These are phyloP conservation scores for Malus hybrid DNA, from an alignment of 331 rosid species.

Conservation along the genomic window DNA sequence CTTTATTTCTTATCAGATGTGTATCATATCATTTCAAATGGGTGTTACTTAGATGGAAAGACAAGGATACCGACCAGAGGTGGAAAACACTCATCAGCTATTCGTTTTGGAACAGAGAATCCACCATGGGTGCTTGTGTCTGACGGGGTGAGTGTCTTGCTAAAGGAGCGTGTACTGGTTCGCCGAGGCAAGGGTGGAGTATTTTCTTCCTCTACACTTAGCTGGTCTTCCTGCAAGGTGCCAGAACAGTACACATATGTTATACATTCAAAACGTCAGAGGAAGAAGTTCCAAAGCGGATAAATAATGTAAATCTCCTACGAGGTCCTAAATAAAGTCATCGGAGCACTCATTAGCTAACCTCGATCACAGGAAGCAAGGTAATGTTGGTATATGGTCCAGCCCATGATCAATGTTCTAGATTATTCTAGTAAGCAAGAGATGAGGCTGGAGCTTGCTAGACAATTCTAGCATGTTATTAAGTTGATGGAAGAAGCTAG, in stretches of 20 bases:
- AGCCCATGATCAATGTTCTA: no score
- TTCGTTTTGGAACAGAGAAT: conserved; percentile 47
- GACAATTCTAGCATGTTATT: no score
- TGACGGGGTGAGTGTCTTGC: conserved; percentile 56
- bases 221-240: conserved; percentile 30
- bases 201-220: conserved; percentile 7
- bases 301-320: conserved; percentile 1
- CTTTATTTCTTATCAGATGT: no score
- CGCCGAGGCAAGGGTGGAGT: conserved; percentile 7
- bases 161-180: conserved; percentile 11
- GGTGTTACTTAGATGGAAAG: background rate
- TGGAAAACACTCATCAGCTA: conserved; percentile 45
- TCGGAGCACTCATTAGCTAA: conserved; percentile 10
- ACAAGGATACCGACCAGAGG: conserved; percentile 45
- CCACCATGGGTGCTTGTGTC: conserved; percentile 72
- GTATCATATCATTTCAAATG: background rate
- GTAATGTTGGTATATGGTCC: background rate
- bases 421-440: no score
- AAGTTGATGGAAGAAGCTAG: no score
- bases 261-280: background rate
- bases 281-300: background rate
- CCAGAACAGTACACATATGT: background rate
- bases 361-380: conserved; percentile 39
- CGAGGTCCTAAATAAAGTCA: background rate
- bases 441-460: no score